These are phyloP conservation scores for Telfairia occidentalis DNA, from an alignment of 331 rosid genomes.

Conservation along the genomic window DNA sequence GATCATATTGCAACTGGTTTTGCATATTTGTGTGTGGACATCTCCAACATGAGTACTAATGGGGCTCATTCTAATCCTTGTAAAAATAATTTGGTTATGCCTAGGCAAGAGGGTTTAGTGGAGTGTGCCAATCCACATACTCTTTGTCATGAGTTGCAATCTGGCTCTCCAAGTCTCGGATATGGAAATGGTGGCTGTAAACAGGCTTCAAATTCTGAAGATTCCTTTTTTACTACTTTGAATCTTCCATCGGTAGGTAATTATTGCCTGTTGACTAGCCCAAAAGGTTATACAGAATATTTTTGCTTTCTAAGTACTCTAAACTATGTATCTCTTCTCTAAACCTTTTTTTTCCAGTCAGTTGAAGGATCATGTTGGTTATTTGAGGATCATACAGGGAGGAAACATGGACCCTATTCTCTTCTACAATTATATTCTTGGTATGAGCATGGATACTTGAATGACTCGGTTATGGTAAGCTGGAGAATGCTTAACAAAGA, in stretches of 20 bases:
- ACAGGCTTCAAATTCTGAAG: conserved; percentile 21
- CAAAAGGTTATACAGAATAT: not conserved
- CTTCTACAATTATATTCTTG: conserved; percentile 56
- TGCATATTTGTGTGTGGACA: conserved; percentile 39
- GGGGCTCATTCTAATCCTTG: conserved; percentile 24
- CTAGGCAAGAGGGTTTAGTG: conserved; percentile 23
- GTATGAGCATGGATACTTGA: conserved; percentile 66
- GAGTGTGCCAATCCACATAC: conserved; percentile 21
- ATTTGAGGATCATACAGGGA: conserved; percentile 60
- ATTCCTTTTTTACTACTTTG: conserved; percentile 15
- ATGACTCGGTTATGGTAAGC: conserved; percentile 59
- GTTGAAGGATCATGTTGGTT: conserved; percentile 67
- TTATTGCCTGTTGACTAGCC: conserved; percentile 8
- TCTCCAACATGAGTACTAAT: conserved; percentile 24
- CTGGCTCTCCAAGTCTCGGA: conserved; percentile 21
- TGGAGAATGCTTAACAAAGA: no score
- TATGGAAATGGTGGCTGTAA: conserved; percentile 22
- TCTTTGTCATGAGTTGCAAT: conserved; percentile 24
- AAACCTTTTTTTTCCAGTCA: conserved; percentile 29
- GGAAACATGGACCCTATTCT: conserved; percentile 71
- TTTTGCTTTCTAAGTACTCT: not conserved
- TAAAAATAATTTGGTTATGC: conserved; percentile 20
- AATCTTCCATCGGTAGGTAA: conserved; percentile 25
- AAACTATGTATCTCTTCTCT: not conserved
- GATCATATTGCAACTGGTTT: conserved; percentile 86